Conservation (phyloP, 805 yeast genomes). For the Candida golubevii region DNA sequence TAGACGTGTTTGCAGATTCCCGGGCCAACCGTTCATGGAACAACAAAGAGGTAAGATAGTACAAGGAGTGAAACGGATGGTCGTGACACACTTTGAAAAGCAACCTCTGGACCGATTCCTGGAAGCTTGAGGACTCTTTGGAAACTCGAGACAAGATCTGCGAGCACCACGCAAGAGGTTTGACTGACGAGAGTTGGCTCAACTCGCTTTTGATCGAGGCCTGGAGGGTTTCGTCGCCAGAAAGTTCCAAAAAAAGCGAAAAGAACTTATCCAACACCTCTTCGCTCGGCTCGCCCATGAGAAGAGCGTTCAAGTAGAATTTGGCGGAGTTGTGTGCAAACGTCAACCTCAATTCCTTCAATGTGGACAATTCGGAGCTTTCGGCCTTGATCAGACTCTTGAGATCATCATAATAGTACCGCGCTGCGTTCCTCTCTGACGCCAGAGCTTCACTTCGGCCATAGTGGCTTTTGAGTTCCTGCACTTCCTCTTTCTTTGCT, state of each 20-base stretch:
- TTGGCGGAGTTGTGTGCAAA: slow-evolving; percentile 53
- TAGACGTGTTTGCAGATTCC: slow-evolving; percentile 26
- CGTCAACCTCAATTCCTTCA: slow-evolving; percentile 33
- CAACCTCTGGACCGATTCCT: slow-evolving; percentile 45
- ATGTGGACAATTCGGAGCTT: slow-evolving; percentile 36
- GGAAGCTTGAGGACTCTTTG: slow-evolving; percentile 49
- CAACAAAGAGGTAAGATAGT: slow-evolving; percentile 55
- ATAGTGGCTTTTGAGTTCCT: slow-evolving; percentile 44
- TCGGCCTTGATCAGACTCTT: slow-evolving; percentile 49
- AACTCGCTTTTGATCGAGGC: slow-evolving; percentile 35
- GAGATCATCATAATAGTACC: slow-evolving; percentile 47
- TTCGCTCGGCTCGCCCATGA: slow-evolving; percentile 37
- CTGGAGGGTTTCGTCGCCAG: slow-evolving; percentile 43
- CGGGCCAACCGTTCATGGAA: slow-evolving; percentile 36
- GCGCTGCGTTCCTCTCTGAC: slow-evolving; percentile 50
- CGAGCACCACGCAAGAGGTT: slow-evolving; percentile 75
- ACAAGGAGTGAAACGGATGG: slow-evolving; percentile 74
- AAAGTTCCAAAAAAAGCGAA: slow-evolving; percentile 75
- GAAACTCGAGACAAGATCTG: slow-evolving; percentile 73
- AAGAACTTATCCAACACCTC: slow-evolving; percentile 71
- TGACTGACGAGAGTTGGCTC: slow-evolving; percentile 47
- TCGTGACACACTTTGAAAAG: slow-evolving; percentile 44
- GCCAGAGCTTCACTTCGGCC: slow-evolving; percentile 37
- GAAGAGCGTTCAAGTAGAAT: slow-evolving; percentile 56
- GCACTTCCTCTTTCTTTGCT: slow-evolving; percentile 44